A percentile compares a stretch with the other conserved stretches of the same genome.
Conservation (phyloP, 306 rosid genomes). For the Medicago truncatula region MtrunA17r5.0-ANR NC_053048.1:36138001-36138500, state of each 20-base stretch:
- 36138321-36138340: conserved; percentile 9
- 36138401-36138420: conserved; percentile 4
- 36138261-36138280: neutral
- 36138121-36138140: neutral
- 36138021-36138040: conserved; percentile 77
- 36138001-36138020: conserved; percentile 94
- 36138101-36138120: neutral
- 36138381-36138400: conserved; percentile 13
- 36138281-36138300: neutral
- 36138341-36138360: conserved; percentile 3
- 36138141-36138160: neutral
- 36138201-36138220: neutral
- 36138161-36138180: neutral
- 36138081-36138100: neutral
- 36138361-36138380: conserved; percentile 9
- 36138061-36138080: conserved; percentile 23
- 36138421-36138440: neutral
- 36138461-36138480: neutral
- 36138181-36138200: neutral
- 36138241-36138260: neutral
- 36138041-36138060: conserved; percentile 89
- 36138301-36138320: conserved; percentile 8
- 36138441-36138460: neutral
- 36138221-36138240: neutral
- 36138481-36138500: neutral